Percentiles rank a stretch among this genome's conserved stretches.
Evolutionary conservation across 495 filamentous ascomycete genomes (phyloP).

Genomic region (Tirmania nivea): DNA sequence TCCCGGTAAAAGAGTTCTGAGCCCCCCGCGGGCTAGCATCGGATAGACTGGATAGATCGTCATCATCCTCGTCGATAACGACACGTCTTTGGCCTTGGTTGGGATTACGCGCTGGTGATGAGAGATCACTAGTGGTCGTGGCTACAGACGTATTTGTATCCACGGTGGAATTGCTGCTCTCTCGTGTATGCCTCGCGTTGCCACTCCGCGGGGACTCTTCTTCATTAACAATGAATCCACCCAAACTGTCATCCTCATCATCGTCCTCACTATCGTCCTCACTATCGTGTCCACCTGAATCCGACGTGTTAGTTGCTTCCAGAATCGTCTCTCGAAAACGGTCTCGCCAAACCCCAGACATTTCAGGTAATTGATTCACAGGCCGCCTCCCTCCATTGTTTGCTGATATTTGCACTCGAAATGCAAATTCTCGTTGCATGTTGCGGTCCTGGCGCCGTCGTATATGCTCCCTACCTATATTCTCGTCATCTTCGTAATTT

Average conservation of each 20-base stretch:
- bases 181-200: background rate
- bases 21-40: background rate
- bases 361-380: background rate
- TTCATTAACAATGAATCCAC: background rate
- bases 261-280: background rate
- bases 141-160: background rate
- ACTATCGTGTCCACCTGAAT: background rate
- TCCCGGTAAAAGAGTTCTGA: background rate
- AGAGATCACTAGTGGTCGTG: background rate
- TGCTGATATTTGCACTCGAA: background rate
- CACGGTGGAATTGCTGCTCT: background rate
- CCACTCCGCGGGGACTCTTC: background rate
- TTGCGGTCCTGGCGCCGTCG: too few species aligned
- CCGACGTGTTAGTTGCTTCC: background rate
- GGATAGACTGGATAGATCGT: background rate
- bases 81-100: background rate
- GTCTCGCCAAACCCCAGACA: background rate
- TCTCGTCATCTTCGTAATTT: conserved; percentile 13
- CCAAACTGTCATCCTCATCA: background rate
- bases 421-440: background rate
- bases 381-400: background rate
- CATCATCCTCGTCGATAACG: background rate
- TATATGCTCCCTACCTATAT: background rate
- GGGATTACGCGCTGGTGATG: background rate
- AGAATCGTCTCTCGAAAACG: background rate